Percentiles rank a stretch among this genome's conserved stretches.
Conservation (phyloP, 2,329 filamentous ascomycete species). For the Intubia oerlemansii region DNA sequence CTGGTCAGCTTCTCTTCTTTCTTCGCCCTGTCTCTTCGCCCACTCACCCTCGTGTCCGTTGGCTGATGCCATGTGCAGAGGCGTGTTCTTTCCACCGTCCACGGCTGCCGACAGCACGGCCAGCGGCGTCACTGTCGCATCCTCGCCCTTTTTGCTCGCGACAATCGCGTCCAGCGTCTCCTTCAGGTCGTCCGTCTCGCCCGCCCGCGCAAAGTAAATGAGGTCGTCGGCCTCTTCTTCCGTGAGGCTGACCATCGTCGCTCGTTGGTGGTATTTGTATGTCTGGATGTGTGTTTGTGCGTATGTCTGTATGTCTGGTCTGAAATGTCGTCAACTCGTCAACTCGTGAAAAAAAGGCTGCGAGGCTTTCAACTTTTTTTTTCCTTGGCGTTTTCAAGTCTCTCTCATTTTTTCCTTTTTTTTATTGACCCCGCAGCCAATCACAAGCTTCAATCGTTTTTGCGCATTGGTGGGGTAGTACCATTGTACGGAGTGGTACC, state of each 20-base stretch:
- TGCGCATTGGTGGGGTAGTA: no score
- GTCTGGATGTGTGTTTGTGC: neutral
- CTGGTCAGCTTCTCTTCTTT: no score
- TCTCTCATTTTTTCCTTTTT: no score
- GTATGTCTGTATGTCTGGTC: no score
- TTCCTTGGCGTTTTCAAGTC: no score
- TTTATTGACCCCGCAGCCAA: no score
- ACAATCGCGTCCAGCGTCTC: conserved; percentile 35
- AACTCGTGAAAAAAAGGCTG: no score
- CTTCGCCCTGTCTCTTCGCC: neutral
- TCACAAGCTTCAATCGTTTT: no score
- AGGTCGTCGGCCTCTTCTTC: conserved; percentile 82
- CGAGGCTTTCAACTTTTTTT: no score
- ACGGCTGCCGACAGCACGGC: conserved; percentile 43
- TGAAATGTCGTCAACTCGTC: no score
- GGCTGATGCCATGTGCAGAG: conserved; percentile 77
- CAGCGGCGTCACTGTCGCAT: conserved; percentile 26
- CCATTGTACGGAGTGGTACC: no score
- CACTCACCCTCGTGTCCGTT: conserved; percentile 64
- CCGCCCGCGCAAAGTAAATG: conserved; percentile 64
- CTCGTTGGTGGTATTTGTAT: neutral
- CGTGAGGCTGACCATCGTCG: conserved; percentile 21
- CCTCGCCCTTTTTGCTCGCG: conserved; percentile 27
- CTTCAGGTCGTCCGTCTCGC: conserved; percentile 50
- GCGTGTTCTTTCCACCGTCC: conserved; percentile 59